Conservation (phyloP, 2,329 filamentous ascomycete genomes). For the Xylariaceae sp. region DNA sequence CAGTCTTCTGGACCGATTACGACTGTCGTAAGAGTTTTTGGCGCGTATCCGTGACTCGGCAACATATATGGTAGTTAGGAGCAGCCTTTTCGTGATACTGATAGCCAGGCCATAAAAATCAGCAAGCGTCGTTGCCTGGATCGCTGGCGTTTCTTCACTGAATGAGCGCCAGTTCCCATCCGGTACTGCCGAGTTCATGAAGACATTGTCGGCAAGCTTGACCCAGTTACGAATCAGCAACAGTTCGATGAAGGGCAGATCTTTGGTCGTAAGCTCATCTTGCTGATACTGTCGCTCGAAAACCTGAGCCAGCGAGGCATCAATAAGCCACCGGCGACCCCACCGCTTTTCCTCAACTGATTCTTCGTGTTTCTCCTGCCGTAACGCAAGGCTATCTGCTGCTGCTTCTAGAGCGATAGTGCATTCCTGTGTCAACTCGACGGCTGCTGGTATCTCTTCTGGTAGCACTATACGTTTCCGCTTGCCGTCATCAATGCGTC, state of each 20-base stretch:
- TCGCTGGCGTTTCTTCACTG: constrained; percentile 58
- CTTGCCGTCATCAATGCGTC: constrained; percentile 29
- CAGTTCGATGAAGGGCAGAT: constrained; percentile 45
- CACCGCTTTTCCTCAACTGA: constrained; percentile 55
- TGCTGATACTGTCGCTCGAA: constrained; percentile 16
- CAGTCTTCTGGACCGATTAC: constrained; percentile 18
- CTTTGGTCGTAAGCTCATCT: constrained; percentile 1
- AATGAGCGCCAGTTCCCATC: constrained; percentile 66
- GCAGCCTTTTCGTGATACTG: constrained; percentile 64
- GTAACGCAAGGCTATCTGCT: constrained; percentile 60
- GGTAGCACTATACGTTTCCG: constrained; percentile 34
- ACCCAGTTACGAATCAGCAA: constrained; percentile 60
- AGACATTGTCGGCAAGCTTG: constrained; percentile 58
- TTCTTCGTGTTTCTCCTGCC: constrained; percentile 62
- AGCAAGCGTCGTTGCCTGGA: constrained; percentile 70
- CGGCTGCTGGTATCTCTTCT: constrained; percentile 64
- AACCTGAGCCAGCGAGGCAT: constrained; percentile 29
- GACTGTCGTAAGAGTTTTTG: constrained; percentile 24
- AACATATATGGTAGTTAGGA: constrained; percentile 66
- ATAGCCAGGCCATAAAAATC: constrained; percentile 68
- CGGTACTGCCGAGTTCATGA: constrained; percentile 66
- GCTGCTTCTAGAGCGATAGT: constrained; percentile 62
- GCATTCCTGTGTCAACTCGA: constrained; percentile 66
- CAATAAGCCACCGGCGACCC: constrained; percentile 63
- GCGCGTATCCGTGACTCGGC: constrained; percentile 64